Conservation (phyloP, 2,329 filamentous ascomycete species). For the Trichophyton verrucosum region DNA sequence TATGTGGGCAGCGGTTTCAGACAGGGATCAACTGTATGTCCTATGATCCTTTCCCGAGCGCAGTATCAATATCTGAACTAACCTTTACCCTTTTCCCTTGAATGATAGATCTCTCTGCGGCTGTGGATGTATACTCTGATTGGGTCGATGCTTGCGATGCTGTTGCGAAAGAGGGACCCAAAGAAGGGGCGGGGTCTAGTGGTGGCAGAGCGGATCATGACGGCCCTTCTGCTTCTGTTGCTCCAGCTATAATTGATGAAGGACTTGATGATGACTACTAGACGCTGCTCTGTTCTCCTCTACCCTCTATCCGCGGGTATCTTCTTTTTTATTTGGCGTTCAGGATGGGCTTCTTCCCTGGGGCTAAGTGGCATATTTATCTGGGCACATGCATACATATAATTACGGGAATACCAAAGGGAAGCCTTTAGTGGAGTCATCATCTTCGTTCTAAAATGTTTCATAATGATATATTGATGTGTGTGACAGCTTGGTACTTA, state of each 20-base stretch:
- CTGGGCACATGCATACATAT: neutral
- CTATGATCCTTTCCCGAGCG: neutral
- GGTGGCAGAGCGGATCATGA: slow-evolving; percentile 1
- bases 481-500: neutral
- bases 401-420: neutral
- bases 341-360: neutral
- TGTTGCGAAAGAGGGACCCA: slow-evolving; percentile 48
- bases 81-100: neutral
- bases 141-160: slow-evolving; percentile 92
- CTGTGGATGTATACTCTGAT: slow-evolving; percentile 92
- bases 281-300: neutral
- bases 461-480: neutral
- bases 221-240: slow-evolving; percentile 4
- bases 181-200: slow-evolving; percentile 10
- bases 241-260: slow-evolving; percentile 14
- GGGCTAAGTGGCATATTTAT: neutral
- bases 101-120: slow-evolving; percentile 63
- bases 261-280: slow-evolving; percentile 38
- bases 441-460: neutral
- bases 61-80: neutral
- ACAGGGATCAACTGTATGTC: slow-evolving; percentile 73
- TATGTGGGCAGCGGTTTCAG: slow-evolving; percentile 89
- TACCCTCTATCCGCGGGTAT: slow-evolving; percentile 4
- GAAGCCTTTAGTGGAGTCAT: neutral
- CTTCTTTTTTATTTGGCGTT: slow-evolving; percentile 1